These are phyloP conservation scores for Tuber umbilicatum DNA, from an alignment of 495 filamentous ascomycete genomes.

Conservation along the genomic window DNA sequence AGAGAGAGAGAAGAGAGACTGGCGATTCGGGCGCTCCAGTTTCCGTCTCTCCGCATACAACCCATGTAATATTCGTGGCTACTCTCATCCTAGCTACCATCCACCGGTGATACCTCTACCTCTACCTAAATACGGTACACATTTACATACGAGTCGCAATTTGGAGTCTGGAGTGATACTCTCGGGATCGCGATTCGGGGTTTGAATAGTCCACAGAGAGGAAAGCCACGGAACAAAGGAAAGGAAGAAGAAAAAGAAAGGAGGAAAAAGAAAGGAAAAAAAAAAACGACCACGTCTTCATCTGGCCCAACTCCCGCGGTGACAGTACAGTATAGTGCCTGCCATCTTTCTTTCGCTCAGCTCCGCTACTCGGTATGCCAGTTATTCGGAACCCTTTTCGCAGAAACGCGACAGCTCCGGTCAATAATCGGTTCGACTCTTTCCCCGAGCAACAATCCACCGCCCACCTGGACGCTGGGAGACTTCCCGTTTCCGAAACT, in stretches of 20 bases:
- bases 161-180: background rate
- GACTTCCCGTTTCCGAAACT: conserved; percentile 18
- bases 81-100: conserved; percentile 21
- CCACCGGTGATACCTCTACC: conserved; percentile 19
- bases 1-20: conserved; percentile 10
- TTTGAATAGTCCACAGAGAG: background rate
- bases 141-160: background rate
- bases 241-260: background rate
- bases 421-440: conserved; percentile 24
- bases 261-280: background rate
- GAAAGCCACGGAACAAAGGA: background rate
- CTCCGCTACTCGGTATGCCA: conserved; percentile 29
- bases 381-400: conserved; percentile 42
- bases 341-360: conserved; percentile 11
- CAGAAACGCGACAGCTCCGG: conserved; percentile 22
- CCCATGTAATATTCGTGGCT: conserved; percentile 13
- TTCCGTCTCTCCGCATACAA: conserved; percentile 27
- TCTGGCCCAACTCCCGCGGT: background rate
- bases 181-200: background rate
- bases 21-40: conserved; percentile 17
- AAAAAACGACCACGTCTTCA: background rate
- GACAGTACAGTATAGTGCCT: background rate
- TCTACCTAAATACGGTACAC: background rate
- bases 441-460: conserved; percentile 6
- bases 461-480: conserved; percentile 18